Conservation (phyloP, 345 rosid genomes). For the Arabidopsis suecica region DNA sequence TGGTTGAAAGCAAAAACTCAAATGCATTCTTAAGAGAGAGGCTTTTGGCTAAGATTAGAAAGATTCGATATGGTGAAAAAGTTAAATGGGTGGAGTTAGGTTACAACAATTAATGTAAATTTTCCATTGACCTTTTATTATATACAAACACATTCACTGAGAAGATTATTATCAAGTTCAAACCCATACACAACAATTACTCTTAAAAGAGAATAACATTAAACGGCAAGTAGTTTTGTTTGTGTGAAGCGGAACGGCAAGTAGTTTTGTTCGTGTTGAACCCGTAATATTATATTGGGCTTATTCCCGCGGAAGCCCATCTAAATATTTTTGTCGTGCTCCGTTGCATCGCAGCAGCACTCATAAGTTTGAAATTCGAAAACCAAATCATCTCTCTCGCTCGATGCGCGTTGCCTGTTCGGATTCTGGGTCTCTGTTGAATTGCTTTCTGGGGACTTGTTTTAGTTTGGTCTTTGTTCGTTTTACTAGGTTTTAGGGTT, state of each 20-base stretch:
- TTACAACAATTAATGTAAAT: no score
- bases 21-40: no score
- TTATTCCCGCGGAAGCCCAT: slow-evolving; percentile 29
- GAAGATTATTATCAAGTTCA: no score
- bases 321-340: background rate
- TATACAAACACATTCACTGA: no score
- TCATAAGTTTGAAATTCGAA: slow-evolving; percentile 2
- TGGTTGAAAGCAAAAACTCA: no score
- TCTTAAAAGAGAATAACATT: background rate
- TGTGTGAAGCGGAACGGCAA: background rate
- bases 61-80: no score
- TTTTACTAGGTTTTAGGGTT: slow-evolving; percentile 15
- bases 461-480: background rate
- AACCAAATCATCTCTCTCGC: background rate
- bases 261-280: no score
- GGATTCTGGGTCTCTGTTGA: slow-evolving; percentile 15
- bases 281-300: slow-evolving; percentile 20
- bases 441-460: background rate
- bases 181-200: no score
- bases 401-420: background rate
- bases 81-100: no score
- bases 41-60: no score
- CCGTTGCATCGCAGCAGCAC: background rate
- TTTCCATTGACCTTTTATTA: no score
- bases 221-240: slow-evolving; percentile 23